These are phyloP conservation scores for Thalia dealbata DNA, from an alignment of 176 grass and related monocot genomes.

Conservation along the genomic window DNA sequence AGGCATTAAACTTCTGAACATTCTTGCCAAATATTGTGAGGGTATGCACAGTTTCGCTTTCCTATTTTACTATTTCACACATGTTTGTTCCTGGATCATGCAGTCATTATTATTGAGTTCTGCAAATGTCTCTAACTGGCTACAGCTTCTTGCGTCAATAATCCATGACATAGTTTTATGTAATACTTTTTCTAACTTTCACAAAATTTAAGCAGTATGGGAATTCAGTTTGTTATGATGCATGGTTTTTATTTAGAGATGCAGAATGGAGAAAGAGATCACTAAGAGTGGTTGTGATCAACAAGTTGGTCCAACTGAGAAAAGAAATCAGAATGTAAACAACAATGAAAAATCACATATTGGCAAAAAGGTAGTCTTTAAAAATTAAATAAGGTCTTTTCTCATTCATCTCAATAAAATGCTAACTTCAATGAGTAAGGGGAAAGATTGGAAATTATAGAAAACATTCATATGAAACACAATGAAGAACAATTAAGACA, in stretches of 20 bases:
- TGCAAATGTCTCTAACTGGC: background rate
- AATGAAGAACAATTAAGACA: too few relatives aligned
- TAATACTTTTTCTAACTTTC: background rate
- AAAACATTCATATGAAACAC: background rate
- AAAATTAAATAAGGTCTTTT: background rate
- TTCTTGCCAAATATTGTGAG: constrained; percentile 97
- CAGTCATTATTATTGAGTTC: background rate
- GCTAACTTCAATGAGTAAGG: background rate
- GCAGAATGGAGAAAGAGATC: background rate
- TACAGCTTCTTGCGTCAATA: background rate
- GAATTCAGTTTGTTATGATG: background rate
- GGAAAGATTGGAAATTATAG: background rate
- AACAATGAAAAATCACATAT: background rate
- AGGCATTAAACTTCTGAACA: constrained; percentile 85
- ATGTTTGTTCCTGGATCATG: background rate
- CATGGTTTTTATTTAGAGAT: background rate
- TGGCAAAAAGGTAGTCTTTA: background rate
- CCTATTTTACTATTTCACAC: background rate
- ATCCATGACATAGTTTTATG: background rate
- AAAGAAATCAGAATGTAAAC: background rate
- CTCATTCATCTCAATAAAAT: background rate
- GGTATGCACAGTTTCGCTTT: constrained; percentile 33
- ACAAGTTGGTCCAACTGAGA: background rate
- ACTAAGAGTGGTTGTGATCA: background rate
- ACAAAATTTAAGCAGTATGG: background rate